A percentile compares a stretch with the other conserved stretches of the same genome.
These are phyloP conservation scores for Ilyonectria sp. DNA, from an alignment of 2,329 filamentous ascomycete species.

Conservation along the genomic window DNA sequence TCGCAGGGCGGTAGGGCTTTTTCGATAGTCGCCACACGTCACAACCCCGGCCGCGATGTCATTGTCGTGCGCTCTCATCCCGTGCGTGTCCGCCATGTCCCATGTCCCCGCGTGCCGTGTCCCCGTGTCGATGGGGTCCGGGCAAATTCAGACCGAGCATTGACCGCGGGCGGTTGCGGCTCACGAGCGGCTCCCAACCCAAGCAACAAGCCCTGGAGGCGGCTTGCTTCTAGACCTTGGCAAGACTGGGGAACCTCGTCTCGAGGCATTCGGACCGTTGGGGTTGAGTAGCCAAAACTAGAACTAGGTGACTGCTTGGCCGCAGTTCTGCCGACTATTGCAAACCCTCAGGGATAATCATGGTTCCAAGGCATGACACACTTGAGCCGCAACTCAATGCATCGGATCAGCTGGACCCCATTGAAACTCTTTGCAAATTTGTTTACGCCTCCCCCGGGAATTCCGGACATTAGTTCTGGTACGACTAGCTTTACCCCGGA, in stretches of 20 bases:
- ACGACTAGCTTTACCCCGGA: background rate
- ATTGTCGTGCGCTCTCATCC: background rate
- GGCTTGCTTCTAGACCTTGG: background rate
- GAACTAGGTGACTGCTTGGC: background rate
- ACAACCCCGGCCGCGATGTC: background rate
- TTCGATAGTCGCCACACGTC: background rate
- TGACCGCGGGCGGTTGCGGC: constrained; percentile 1
- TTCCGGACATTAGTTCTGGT: background rate
- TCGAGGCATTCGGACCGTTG: background rate
- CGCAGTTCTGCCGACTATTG: background rate
- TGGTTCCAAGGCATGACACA: background rate
- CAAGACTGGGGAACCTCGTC: background rate
- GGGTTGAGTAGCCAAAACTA: background rate
- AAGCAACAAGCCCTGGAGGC: background rate
- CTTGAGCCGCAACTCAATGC: background rate
- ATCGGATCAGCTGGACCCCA: background rate
- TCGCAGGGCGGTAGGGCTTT: background rate
- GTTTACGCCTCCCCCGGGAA: background rate
- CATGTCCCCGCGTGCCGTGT: background rate
- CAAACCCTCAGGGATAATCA: background rate
- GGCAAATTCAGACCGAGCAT: constrained; percentile 6
- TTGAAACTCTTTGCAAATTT: background rate
- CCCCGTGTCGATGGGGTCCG: background rate
- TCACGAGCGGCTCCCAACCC: constrained; percentile 6
- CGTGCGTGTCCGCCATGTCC: background rate